Evolutionary conservation across 257 asterid genomes (phyloP).

Genomic region (Pogostemon cablin): DNA sequence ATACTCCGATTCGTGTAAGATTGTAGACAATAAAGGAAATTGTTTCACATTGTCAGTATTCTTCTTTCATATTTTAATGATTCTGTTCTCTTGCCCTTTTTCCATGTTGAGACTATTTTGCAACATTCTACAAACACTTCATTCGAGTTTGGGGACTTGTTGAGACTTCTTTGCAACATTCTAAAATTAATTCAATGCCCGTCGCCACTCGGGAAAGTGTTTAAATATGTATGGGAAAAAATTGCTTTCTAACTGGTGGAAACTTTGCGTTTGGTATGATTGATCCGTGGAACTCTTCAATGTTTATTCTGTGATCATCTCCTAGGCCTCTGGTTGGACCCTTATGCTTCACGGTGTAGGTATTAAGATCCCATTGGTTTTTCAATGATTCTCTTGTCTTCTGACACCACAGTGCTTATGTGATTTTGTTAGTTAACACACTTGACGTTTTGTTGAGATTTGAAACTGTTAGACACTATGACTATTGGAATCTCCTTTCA

Average conservation of each 20-base stretch:
- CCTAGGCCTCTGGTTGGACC: constrained; percentile 2
- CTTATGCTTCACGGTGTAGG: constrained; percentile 15
- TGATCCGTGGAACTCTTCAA: constrained; percentile 13
- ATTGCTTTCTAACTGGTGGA: constrained; percentile 3
- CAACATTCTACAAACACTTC: background rate
- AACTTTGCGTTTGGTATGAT: constrained; percentile 15
- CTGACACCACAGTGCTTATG: background rate
- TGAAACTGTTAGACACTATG: background rate
- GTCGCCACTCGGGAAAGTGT: background rate
- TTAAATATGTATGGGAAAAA: background rate
- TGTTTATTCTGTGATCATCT: constrained; percentile 17
- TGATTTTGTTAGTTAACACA: constrained; percentile 4
- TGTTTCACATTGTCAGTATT: constrained; percentile 34
- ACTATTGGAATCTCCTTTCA: constrained; percentile 20
- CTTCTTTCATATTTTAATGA: constrained; percentile 9
- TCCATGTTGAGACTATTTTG: constrained; percentile 11
- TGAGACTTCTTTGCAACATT: constrained; percentile 1
- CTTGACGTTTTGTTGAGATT: background rate
- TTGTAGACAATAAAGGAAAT: constrained; percentile 54
- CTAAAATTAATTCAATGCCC: background rate
- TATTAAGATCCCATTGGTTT: background rate
- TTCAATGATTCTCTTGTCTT: background rate
- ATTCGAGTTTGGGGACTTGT: background rate
- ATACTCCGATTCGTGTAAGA: constrained; percentile 54
- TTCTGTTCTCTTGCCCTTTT: constrained; percentile 12